Conservation (phyloP, 1,139 yeast species). For the Yamadazyma membranifaciens region DNA sequence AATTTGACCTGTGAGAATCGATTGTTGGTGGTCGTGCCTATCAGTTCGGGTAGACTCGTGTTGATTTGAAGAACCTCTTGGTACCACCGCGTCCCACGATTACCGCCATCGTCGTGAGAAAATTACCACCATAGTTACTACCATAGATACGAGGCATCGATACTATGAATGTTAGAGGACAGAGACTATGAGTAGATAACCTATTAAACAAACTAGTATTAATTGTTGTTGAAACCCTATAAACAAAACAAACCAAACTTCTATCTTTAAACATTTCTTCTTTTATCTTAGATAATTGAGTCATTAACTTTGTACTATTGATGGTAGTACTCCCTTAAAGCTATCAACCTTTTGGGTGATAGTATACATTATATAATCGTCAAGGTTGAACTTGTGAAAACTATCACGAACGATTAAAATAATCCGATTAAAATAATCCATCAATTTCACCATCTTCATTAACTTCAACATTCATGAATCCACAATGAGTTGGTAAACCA, state of each 20-base stretch:
- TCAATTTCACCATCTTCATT: conserved; percentile 91
- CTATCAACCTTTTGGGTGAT: too few relatives aligned
- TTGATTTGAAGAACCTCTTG: neutral
- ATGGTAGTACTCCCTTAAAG: too few relatives aligned
- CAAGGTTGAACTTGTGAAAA: conserved; percentile 8
- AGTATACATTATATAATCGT: conserved; percentile 12
- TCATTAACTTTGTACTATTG: too few relatives aligned
- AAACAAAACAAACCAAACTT: conserved; percentile 3
- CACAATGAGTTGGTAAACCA: conserved; percentile 94
- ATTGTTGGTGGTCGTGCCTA: neutral
- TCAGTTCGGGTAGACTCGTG: neutral
- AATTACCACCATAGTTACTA: too few relatives aligned
- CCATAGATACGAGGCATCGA: neutral
- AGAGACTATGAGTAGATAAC: too few relatives aligned
- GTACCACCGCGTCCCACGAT: too few relatives aligned
- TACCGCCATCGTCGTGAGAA: too few relatives aligned
- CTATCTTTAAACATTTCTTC: conserved; percentile 1
- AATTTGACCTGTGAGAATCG: neutral
- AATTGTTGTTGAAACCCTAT: conserved; percentile 8
- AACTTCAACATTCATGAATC: conserved; percentile 96
- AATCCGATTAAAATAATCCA: conserved; percentile 67
- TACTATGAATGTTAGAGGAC: too few relatives aligned
- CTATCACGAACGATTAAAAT: neutral
- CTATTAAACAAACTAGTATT: neutral
- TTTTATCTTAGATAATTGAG: conserved; percentile 1